A percentile compares a stretch with the other conserved stretches of the same genome.
Evolutionary conservation across 2,329 filamentous ascomycete genomes (phyloP).

Genomic region (Didymosphaeria variabile): DNA sequence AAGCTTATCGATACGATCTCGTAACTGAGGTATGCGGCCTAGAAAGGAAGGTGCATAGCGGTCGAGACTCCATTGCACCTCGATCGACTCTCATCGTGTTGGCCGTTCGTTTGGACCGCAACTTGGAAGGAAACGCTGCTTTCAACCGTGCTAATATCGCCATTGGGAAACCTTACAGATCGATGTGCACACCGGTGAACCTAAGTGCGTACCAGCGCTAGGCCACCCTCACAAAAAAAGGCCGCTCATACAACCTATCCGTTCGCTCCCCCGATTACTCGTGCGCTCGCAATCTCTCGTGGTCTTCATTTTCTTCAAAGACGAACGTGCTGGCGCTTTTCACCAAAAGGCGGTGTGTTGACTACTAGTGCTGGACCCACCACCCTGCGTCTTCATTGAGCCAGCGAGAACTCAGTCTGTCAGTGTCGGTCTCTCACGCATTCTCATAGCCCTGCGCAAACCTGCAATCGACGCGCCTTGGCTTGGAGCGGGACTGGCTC

Average conservation of each 20-base stretch:
- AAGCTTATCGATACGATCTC: conserved; percentile 23
- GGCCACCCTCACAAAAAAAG: too few relatives aligned
- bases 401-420: too few relatives aligned
- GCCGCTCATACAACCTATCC: too few relatives aligned
- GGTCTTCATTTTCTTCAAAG: neutral
- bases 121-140: neutral
- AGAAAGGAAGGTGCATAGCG: conserved; percentile 19
- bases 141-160: neutral
- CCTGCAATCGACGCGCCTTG: conserved; percentile 19
- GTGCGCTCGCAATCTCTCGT: neutral
- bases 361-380: conserved; percentile 7
- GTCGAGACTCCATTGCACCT: conserved; percentile 6
- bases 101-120: neutral
- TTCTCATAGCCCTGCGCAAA: conserved; percentile 11
- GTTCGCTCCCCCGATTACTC: neutral
- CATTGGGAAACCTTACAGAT: neutral
- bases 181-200: too few relatives aligned
- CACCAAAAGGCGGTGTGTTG: conserved; percentile 34
- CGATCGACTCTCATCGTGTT: neutral
- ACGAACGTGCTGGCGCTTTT: neutral
- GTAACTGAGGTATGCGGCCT: conserved; percentile 7
- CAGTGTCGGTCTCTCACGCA: neutral
- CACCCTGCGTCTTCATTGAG: neutral
- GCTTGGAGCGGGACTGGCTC: conserved; percentile 13
- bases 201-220: too few relatives aligned